Evolutionary conservation across 169 alveolate genomes (phyloP).

Genomic region (Plasmodium vinckei): DNA sequence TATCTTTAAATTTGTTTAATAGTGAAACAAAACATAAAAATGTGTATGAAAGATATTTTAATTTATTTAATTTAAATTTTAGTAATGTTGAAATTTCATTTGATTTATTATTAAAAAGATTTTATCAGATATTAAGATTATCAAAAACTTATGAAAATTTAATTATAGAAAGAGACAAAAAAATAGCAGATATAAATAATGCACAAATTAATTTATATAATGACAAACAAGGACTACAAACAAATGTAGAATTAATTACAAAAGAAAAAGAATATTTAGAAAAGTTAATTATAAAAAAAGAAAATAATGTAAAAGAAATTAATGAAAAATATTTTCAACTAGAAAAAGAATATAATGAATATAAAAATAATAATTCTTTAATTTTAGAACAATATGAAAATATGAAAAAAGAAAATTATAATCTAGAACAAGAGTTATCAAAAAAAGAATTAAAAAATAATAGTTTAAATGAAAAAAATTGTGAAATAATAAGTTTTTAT

Average conservation of each 20-base stretch:
- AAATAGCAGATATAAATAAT: conserved; percentile 19
- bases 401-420: conserved; percentile 27
- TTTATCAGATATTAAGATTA: conserved; percentile 21
- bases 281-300: conserved; percentile 3
- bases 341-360: conserved; percentile 26
- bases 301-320: conserved; percentile 20
- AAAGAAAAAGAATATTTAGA: conserved; percentile 31
- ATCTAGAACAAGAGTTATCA: conserved; percentile 26
- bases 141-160: conserved; percentile 16
- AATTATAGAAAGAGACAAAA: background rate
- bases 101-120: conserved; percentile 18
- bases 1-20: conserved; percentile 13
- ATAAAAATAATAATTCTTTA: conserved; percentile 10
- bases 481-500: conserved; percentile 32
- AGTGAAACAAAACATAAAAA: conserved; percentile 20
- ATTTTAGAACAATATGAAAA: conserved; percentile 15
- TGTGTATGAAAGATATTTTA: conserved; percentile 41
- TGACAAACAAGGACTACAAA: conserved; percentile 8
- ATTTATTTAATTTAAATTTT: conserved; percentile 39
- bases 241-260: background rate
- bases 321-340: background rate
- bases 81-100: conserved; percentile 55
- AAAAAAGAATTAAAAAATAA: conserved; percentile 8
- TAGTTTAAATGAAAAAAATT: conserved; percentile 17
- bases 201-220: conserved; percentile 5